Percentiles rank a stretch among this genome's conserved stretches.
phyloP scores from a whole-genome alignment of 805 yeast genomes.

The Candida fluviatilis region DNA sequence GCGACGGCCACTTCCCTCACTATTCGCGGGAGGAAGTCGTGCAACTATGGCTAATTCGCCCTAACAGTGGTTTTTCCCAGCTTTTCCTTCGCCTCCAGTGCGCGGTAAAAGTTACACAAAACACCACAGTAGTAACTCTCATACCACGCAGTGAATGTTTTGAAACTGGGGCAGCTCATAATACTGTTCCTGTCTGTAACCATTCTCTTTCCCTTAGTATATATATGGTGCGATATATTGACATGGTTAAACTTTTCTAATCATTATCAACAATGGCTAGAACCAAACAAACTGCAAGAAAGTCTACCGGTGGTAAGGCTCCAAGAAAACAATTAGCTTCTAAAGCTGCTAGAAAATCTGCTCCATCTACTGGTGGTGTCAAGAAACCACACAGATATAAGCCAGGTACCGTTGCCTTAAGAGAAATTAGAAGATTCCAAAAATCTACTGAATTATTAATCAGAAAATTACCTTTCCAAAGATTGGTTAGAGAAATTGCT shows the following conservation, averaged over 20 bases:
- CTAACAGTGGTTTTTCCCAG: no score
- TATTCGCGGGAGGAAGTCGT: no score
- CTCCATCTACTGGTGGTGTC: slow-evolving; percentile 48
- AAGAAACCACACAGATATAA: slow-evolving; percentile 51
- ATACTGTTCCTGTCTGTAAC: not conserved
- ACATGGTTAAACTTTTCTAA: no score
- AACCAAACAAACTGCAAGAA: slow-evolving; percentile 50
- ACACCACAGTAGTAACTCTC: not conserved
- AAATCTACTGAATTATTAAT: slow-evolving; percentile 45
- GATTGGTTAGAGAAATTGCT: slow-evolving; percentile 48
- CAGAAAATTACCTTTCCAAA: slow-evolving; percentile 49
- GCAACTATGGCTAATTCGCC: no score
- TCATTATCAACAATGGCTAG: slow-evolving; percentile 36
- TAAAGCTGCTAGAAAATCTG: slow-evolving; percentile 49
- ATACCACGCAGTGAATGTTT: not conserved
- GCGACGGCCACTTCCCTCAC: no score
- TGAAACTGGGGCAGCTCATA: no score
- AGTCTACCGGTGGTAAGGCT: slow-evolving; percentile 50
- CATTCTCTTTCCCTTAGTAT: no score
- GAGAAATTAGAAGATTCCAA: slow-evolving; percentile 50
- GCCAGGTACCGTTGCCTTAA: slow-evolving; percentile 51
- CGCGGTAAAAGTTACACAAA: no score
- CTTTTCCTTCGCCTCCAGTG: no score
- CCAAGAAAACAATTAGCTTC: slow-evolving; percentile 51
- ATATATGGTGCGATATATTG: not conserved